phyloP scores from a whole-genome alignment of 208 protist species.

The Endotrypanum monterogeii region DNA sequence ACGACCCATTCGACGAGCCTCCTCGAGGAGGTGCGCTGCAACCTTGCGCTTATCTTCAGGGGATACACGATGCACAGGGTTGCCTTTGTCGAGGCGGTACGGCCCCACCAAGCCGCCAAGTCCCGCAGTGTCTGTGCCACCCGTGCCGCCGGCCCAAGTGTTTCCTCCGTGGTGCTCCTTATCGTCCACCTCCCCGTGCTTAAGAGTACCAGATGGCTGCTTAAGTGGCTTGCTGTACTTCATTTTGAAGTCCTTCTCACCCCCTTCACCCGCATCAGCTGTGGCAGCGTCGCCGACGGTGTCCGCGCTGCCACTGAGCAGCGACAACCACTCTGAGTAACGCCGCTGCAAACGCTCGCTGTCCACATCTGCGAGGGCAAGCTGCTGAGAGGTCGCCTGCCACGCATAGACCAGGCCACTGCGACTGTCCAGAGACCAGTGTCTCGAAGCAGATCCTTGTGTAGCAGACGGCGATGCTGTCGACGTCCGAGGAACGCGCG shows the following conservation, averaged over 20 bases:
- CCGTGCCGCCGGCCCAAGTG: slow-evolving; percentile 91
- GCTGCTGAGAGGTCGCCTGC: slow-evolving; percentile 24
- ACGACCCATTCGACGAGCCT: slow-evolving; percentile 77
- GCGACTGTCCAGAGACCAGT: slow-evolving; percentile 18
- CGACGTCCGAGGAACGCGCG: background rate
- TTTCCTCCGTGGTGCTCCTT: slow-evolving; percentile 93
- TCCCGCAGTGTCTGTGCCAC: slow-evolving; percentile 85
- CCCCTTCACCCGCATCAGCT: slow-evolving; percentile 25
- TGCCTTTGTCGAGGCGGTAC: slow-evolving; percentile 90
- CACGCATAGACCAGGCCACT: slow-evolving; percentile 38
- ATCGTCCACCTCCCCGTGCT: slow-evolving; percentile 91
- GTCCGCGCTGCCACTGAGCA: slow-evolving; percentile 55
- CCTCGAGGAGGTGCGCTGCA: slow-evolving; percentile 70
- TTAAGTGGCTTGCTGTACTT: slow-evolving; percentile 72
- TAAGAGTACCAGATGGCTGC: slow-evolving; percentile 73
- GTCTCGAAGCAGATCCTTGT: background rate
- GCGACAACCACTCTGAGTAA: slow-evolving; percentile 53
- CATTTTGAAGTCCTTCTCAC: slow-evolving; percentile 54
- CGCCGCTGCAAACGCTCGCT: slow-evolving; percentile 59
- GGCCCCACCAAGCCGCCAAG: slow-evolving; percentile 87
- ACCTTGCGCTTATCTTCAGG: slow-evolving; percentile 90
- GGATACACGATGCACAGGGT: slow-evolving; percentile 85
- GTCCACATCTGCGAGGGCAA: slow-evolving; percentile 56
- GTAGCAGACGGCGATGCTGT: background rate
- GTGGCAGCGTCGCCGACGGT: slow-evolving; percentile 39